Base-by-base conservation (phyloP, 2,329 filamentous ascomycete species). In the Intubia oerlemansii region DNA sequence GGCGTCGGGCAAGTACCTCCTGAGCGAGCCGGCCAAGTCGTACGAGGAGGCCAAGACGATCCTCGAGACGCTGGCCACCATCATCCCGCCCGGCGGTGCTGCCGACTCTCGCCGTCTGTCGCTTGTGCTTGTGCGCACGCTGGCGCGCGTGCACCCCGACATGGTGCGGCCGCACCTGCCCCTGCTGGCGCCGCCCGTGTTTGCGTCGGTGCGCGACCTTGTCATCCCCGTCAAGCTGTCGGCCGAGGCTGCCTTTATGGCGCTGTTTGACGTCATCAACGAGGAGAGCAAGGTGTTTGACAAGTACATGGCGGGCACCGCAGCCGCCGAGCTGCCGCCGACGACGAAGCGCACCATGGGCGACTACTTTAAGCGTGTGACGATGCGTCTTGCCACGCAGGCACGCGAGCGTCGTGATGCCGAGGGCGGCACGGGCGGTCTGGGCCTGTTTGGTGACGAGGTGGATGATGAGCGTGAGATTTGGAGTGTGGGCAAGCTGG, bases 171-270 rank as follows among this genome's bases (percentile, higher is more conserved):
- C 84, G 10, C 82, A 93, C 46, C 60, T 95, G 27, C 54, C 70
- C 8, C 53, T 81, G 3, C 63, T 98, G n/a, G 74, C 79, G 2
- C 73, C 75, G 2, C 71, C 82, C 2, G 65, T 95, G 25, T 98
- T 98, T 48, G 71, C 78, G 24, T 77, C 78, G 30, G 88, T 98
- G 17, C 71, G 90, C 33, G 88, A 98, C 48, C 61, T 71, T 8
- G 72, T 95, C 5, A 95, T 98, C 36, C 90, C 90, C 1, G 75
- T 98, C 45, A 98, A 98, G 52, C 62, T 98, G 17, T 76, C 85
- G 0, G 85, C 88, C 2, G 88, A 98, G 53, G 85, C 84, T 10
- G 82, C 85, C 1, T 95, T 98, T 51, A 64, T 98, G 31, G 69
- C 81, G 28, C 61, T 95, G 5, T 95, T 98, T 55, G 71, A 68